Evolutionary conservation across 1,139 yeast species (phyloP).

Genomic region (Taphrina populina): DNA sequence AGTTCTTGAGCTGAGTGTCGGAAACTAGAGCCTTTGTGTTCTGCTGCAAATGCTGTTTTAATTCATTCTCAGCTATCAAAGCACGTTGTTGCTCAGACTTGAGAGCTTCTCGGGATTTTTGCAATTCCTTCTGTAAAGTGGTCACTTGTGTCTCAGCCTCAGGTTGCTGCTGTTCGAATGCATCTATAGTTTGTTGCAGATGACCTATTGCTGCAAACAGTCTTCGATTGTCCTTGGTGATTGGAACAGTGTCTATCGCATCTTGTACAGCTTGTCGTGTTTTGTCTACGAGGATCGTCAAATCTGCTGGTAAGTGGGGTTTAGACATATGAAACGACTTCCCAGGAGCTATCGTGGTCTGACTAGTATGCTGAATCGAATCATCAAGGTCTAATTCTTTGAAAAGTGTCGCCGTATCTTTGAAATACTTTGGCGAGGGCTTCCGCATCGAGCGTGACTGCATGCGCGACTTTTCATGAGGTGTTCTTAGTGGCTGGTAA

Average conservation of each 20-base stretch:
- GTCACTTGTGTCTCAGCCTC: conserved; percentile 29
- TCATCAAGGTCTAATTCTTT: conserved; percentile 34
- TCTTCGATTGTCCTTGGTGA: conserved; percentile 39
- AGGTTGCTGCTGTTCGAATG: conserved; percentile 37
- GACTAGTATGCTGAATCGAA: conserved; percentile 1
- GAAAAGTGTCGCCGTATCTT: conserved; percentile 31
- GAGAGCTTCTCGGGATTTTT: conserved; percentile 23
- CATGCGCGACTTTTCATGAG: conserved; percentile 15
- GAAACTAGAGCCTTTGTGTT: not conserved
- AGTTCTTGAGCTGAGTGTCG: conserved; percentile 5
- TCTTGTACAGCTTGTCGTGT: conserved; percentile 32
- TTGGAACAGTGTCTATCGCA: conserved; percentile 38
- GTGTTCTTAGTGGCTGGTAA: conserved; percentile 17
- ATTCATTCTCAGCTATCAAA: conserved; percentile 34
- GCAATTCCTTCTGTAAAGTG: conserved; percentile 33
- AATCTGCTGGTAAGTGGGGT: conserved; percentile 27
- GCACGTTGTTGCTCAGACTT: conserved; percentile 35
- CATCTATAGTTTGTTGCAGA: conserved; percentile 37
- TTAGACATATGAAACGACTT: conserved; percentile 21
- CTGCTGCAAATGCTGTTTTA: conserved; percentile 33
- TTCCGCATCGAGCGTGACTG: conserved; percentile 18
- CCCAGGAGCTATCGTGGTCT: conserved; percentile 8
- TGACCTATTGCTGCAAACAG: conserved; percentile 38
- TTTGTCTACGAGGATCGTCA: conserved; percentile 19
- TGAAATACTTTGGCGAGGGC: conserved; percentile 32